Evolutionary conservation across 345 rosid genomes (phyloP).

Genomic region (Eucalyptus globulus): DNA sequence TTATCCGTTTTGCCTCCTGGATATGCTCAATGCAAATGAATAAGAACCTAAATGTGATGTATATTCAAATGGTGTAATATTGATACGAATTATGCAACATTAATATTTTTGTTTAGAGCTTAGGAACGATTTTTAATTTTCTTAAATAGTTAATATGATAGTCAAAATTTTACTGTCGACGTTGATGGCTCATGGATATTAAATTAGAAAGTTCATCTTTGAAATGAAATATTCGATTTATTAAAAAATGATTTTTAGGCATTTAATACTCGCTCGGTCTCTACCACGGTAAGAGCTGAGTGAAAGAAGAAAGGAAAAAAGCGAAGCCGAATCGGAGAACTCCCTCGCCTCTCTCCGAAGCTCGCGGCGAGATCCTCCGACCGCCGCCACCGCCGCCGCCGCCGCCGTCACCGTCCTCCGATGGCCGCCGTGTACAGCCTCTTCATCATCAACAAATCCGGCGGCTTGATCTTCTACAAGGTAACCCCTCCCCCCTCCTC

Average conservation of each 20-base stretch:
- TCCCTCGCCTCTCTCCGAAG: not conserved
- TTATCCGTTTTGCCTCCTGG: fast-evolving
- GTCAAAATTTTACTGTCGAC: no score
- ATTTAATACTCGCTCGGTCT: not conserved
- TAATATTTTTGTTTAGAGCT: no score
- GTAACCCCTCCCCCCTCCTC: not conserved
- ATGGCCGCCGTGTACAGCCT: constrained; percentile 58
- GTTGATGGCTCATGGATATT: fast-evolving
- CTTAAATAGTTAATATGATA: no score
- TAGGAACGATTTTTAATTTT: no score
- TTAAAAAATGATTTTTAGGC: not conserved
- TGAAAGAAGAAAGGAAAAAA: not conserved
- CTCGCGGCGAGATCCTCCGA: not conserved
- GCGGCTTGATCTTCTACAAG: constrained; percentile 82
- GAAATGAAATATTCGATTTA: not conserved
- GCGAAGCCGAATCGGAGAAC: not conserved
- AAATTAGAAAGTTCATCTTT: no score
- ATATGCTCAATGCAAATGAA: no score
- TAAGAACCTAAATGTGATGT: no score
- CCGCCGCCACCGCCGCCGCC: not conserved
- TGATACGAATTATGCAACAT: no score
- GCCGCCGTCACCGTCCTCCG: not conserved
- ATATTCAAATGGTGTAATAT: fast-evolving
- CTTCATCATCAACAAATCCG: constrained; percentile 84
- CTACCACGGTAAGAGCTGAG: not conserved